Conservation (phyloP, 148 eudicot genomes). For the Pouteria glomerata region DNA sequence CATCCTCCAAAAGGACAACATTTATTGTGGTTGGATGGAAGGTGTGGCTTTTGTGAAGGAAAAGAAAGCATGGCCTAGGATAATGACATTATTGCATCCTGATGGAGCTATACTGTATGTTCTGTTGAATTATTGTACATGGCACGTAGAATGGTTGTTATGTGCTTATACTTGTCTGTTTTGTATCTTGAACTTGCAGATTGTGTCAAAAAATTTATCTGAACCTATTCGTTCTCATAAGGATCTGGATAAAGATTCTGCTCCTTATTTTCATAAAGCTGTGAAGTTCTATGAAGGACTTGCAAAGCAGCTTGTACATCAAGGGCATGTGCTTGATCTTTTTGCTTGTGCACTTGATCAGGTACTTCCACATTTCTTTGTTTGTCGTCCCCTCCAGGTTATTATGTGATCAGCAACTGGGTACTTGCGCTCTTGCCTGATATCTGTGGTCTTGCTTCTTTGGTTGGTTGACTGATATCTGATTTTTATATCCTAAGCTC, state of each 20-base stretch:
- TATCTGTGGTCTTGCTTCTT: neutral
- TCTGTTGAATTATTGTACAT: neutral
- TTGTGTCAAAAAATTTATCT: constrained; percentile 75
- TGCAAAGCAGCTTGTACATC: constrained; percentile 91
- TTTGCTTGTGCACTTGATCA: constrained; percentile 99
- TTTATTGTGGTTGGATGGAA: neutral
- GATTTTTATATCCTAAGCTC: neutral
- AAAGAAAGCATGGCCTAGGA: neutral
- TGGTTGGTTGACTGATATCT: neutral
- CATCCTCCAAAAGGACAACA: neutral
- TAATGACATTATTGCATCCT: neutral
- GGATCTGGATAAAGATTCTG: constrained; percentile 97
- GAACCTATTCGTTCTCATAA: constrained; percentile 98
- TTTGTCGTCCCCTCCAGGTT: neutral
- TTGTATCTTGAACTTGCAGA: constrained; percentile 37
- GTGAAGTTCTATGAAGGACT: constrained; percentile 83
- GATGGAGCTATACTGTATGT: neutral
- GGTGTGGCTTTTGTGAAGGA: neutral
- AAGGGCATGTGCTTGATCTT: constrained; percentile 92
- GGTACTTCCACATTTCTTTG: constrained; percentile 34
- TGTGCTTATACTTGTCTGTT: constrained; percentile 5
- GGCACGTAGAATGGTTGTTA: neutral
- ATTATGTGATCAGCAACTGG: constrained; percentile 43
- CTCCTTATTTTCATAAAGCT: constrained; percentile 80
- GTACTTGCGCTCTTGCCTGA: constrained; percentile 19